phyloP scores from a whole-genome alignment of 768 basidiomycete genomes.

The Plicaturopsis crispa region DNA sequence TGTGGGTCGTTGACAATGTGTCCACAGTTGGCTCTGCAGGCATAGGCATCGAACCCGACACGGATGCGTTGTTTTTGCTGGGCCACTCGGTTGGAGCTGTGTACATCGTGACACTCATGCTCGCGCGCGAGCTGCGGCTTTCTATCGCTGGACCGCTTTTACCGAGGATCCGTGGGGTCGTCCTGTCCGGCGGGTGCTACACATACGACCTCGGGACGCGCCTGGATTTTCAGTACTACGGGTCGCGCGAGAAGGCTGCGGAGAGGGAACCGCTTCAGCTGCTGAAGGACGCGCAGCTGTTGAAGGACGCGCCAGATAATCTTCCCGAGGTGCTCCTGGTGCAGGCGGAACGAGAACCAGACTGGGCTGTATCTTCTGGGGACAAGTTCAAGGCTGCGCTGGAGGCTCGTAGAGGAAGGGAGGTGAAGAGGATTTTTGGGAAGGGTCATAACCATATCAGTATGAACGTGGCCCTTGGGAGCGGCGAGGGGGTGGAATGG shows the following conservation, averaged over 20 bases:
- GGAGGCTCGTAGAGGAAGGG: conserved; percentile 3
- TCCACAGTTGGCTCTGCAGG: too few species aligned
- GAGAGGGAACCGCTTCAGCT: conserved; percentile 34
- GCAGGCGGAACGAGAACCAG: conserved; percentile 47
- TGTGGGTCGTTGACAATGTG: conserved; percentile 43
- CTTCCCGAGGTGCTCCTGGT: conserved; percentile 44
- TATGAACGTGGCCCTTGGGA: conserved; percentile 1
- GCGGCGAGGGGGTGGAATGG: conserved; percentile 7
- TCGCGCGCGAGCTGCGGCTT: too few species aligned
- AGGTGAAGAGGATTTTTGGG: neutral
- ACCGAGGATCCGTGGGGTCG: conserved; percentile 32
- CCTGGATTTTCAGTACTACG: conserved; percentile 30
- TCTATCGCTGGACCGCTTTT: too few species aligned
- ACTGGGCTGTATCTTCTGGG: conserved; percentile 28
- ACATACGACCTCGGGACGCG: conserved; percentile 25
- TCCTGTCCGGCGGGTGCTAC: conserved; percentile 42
- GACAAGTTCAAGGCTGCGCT: conserved; percentile 2
- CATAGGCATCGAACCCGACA: conserved; percentile 33
- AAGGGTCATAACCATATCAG: conserved; percentile 7
- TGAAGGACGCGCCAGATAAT: conserved; percentile 22
- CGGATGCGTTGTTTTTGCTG: conserved; percentile 36
- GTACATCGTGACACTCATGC: too few species aligned
- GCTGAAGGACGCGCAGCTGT: conserved; percentile 27
- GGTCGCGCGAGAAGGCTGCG: conserved; percentile 25
- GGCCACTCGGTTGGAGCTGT: conserved; percentile 68